These are phyloP conservation scores for Aurantiochytrium sp. DNA, from an alignment of 108 stramenopile species.

Conservation along the genomic window DNA sequence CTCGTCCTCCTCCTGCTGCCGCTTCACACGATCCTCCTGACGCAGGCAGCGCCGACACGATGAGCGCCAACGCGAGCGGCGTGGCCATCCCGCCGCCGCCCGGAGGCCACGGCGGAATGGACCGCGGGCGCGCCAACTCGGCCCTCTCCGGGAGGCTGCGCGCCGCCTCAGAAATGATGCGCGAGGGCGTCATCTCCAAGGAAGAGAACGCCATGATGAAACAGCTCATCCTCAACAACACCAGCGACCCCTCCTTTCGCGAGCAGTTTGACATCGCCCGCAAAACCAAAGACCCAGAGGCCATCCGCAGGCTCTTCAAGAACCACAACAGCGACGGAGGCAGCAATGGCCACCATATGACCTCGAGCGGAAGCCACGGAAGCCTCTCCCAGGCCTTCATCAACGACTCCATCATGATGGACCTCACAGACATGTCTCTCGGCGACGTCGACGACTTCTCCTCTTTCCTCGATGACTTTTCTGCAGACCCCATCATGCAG, in stretches of 20 bases:
- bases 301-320: neutral
- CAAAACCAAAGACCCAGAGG: neutral
- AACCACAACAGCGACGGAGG: neutral
- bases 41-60: too few species aligned
- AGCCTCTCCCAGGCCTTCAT: neutral
- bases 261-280: constrained; percentile 1
- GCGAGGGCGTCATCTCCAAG: neutral
- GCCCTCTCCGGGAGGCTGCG: neutral
- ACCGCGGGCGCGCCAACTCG: neutral
- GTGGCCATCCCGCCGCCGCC: neutral
- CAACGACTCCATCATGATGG: neutral
- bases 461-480: neutral
- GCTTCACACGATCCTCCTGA: too few species aligned
- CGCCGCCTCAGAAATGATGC: constrained; percentile 12
- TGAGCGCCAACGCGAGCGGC: neutral
- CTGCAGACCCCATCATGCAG: neutral
- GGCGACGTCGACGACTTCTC: neutral
- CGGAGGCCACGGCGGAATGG: neutral
- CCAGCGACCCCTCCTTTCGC: neutral
- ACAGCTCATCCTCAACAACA: neutral
- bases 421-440: neutral
- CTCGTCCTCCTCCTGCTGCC: too few species aligned
- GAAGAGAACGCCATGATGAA: constrained; percentile 9
- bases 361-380: too few species aligned
- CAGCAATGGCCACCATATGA: too few species aligned